phyloP scores from a whole-genome alignment of 2,329 filamentous ascomycete genomes.

The Escovopsis sp. region DNA sequence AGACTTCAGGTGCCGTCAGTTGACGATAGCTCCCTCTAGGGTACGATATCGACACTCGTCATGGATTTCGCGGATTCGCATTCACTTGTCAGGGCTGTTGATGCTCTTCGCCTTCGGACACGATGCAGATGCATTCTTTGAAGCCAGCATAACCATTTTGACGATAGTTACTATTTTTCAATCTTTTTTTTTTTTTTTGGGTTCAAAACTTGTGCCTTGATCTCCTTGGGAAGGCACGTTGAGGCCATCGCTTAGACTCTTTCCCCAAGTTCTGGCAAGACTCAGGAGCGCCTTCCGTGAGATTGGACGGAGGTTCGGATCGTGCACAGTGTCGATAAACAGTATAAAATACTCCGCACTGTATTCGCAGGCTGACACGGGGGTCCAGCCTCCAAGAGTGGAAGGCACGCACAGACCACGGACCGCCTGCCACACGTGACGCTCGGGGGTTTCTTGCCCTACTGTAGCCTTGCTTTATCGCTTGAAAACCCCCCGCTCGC shows the following conservation, averaged over 20 bases:
- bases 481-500: constrained; percentile 15
- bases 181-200: background rate
- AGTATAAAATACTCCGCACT: background rate
- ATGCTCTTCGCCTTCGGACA: background rate
- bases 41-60: too few relatives aligned
- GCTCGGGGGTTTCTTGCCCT: constrained; percentile 23
- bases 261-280: background rate
- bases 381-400: too few relatives aligned
- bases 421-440: constrained; percentile 16
- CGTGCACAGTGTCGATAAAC: constrained; percentile 1
- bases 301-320: background rate
- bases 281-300: constrained; percentile 2
- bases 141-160: background rate
- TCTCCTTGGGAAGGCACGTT: too few relatives aligned
- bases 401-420: background rate
- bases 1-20: background rate
- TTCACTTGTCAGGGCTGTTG: background rate
- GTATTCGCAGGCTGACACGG: background rate
- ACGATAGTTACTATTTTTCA: background rate
- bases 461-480: constrained; percentile 18
- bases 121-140: background rate
- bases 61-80: too few relatives aligned
- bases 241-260: too few relatives aligned
- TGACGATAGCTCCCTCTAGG: too few relatives aligned
- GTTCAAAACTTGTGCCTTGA: too few relatives aligned